Conservation (phyloP, 257 asterid species). For the Voacanga thouarsii region DNA sequence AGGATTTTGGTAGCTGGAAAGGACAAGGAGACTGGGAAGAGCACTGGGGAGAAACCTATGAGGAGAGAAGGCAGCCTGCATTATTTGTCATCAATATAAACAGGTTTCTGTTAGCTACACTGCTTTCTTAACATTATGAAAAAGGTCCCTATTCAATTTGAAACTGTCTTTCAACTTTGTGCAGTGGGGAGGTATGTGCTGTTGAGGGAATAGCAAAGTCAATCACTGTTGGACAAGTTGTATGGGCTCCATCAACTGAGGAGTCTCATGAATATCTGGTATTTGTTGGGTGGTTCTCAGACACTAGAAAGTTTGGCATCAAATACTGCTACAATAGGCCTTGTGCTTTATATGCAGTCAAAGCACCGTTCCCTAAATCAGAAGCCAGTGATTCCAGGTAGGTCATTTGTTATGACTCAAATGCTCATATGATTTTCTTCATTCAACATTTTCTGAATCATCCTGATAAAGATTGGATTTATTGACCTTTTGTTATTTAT, state of each 20-base stretch:
- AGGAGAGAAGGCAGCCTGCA: constrained; percentile 82
- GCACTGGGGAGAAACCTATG: constrained; percentile 95
- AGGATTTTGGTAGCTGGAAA: constrained; percentile 78
- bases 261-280: constrained; percentile 50
- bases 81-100: constrained; percentile 61
- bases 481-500: background rate
- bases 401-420: constrained; percentile 17
- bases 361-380: constrained; percentile 52
- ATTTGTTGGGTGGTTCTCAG: constrained; percentile 91
- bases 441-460: background rate
- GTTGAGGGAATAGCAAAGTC: constrained; percentile 59
- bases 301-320: constrained; percentile 76
- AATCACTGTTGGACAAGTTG: constrained; percentile 86
- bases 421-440: background rate
- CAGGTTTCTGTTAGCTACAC: constrained; percentile 39
- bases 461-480: background rate
- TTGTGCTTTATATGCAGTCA: constrained; percentile 77
- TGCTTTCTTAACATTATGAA: constrained; percentile 1
- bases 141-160: background rate
- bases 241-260: constrained; percentile 70
- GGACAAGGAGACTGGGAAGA: constrained; percentile 95
- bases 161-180: constrained; percentile 20
- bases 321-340: constrained; percentile 80
- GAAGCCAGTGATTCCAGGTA: constrained; percentile 37
- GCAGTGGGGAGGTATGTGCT: constrained; percentile 73